These are phyloP conservation scores for Marchantia paleacea DNA, from an alignment of 225 moss, liverwort and hornwort genomes.

Conservation along the genomic window DNA sequence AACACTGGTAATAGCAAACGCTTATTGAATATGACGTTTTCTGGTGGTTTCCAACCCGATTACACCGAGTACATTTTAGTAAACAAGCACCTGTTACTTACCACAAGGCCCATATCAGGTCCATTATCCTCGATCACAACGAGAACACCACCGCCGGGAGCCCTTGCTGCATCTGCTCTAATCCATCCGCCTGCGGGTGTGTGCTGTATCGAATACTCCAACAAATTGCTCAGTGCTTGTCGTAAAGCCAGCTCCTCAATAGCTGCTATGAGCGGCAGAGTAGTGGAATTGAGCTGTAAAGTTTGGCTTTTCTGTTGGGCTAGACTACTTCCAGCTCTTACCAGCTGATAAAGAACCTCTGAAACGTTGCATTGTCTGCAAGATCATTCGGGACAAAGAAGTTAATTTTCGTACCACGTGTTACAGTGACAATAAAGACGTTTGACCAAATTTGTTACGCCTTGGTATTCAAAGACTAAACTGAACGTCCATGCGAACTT, in stretches of 20 bases:
- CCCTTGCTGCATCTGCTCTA: slow-evolving; percentile 57
- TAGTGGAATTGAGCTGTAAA: slow-evolving; percentile 65
- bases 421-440: background rate
- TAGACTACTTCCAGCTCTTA: slow-evolving; percentile 76
- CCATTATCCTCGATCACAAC: slow-evolving; percentile 73
- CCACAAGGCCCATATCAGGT: slow-evolving; percentile 45
- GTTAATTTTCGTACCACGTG: background rate
- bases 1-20: too few species aligned
- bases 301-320: slow-evolving; percentile 73
- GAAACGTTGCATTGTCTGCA: slow-evolving; percentile 87
- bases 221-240: slow-evolving; percentile 73
- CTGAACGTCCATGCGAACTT: background rate
- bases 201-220: slow-evolving; percentile 73
- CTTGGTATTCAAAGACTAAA: background rate
- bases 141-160: slow-evolving; percentile 77
- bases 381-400: background rate
- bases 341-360: slow-evolving; percentile 76
- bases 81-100: slow-evolving; percentile 33
- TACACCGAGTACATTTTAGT: too few species aligned
- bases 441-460: background rate
- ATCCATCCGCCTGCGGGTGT: slow-evolving; percentile 76
- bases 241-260: slow-evolving; percentile 57
- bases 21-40: too few species aligned
- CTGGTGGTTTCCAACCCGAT: too few species aligned
- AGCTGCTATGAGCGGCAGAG: slow-evolving; percentile 59